Evolutionary conservation across 73 alveolate genomes (phyloP).

Genomic region (Diophrys sp.): DNA sequence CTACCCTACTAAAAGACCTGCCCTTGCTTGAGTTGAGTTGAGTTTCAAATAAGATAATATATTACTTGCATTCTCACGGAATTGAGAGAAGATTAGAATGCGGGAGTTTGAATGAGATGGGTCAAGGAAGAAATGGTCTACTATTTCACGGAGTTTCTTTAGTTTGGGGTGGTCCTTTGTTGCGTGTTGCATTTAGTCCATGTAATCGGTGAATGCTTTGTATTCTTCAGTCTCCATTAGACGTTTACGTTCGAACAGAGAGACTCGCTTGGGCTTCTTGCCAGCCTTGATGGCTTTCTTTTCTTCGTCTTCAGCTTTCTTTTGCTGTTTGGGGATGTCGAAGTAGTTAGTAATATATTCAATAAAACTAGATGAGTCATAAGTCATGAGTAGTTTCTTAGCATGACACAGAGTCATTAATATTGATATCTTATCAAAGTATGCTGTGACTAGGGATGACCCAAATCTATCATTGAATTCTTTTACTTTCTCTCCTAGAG

Average conservation of each 20-base stretch:
- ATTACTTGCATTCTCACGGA: slow-evolving; percentile 71
- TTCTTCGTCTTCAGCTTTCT: slow-evolving; percentile 15
- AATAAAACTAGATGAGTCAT: slow-evolving; percentile 42
- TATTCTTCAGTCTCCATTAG: slow-evolving; percentile 6
- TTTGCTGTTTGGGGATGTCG: slow-evolving; percentile 10
- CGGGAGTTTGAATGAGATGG: slow-evolving; percentile 28
- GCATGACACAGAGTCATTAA: slow-evolving; percentile 32
- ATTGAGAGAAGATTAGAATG: slow-evolving; percentile 61
- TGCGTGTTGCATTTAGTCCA: neutral
- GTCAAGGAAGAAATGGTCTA: slow-evolving; percentile 28
- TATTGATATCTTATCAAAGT: slow-evolving; percentile 22
- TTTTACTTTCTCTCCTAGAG: slow-evolving; percentile 10
- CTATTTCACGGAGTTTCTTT: slow-evolving; percentile 31
- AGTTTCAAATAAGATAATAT: slow-evolving; percentile 39
- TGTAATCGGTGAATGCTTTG: neutral
- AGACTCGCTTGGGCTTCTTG: neutral
- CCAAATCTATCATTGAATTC: slow-evolving; percentile 20
- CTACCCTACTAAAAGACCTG: slow-evolving; percentile 67
- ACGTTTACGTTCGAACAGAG: neutral
- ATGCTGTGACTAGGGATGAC: slow-evolving; percentile 22
- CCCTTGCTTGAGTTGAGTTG: slow-evolving; percentile 17
- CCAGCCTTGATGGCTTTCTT: neutral
- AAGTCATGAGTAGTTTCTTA: slow-evolving; percentile 35
- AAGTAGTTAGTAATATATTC: slow-evolving; percentile 28
- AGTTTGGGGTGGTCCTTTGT: slow-evolving; percentile 49